Evolutionary conservation across 495 filamentous ascomycete species (phyloP), one percentile per base, ranked within the genome.

Genomic region (Podospora didyma): DNA sequence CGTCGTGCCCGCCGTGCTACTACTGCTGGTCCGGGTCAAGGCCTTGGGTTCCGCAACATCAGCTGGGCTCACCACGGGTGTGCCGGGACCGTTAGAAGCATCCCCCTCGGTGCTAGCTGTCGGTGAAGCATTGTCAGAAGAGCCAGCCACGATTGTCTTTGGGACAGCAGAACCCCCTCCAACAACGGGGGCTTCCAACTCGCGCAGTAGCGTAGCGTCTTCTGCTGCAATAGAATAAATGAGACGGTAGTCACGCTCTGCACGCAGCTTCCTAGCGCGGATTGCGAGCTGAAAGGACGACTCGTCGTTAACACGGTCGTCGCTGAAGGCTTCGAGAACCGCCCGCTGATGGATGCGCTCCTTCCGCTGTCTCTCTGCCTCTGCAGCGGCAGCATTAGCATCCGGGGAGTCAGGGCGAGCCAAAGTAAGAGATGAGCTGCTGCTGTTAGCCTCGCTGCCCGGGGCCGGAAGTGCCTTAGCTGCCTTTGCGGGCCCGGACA

Each of bases 281-380:
- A 88, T 78, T 3, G 86, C 84, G 26, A 75, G 73, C 52, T 82
- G 79, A 57, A 89, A 87, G 28, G 73, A 77, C 1, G 81, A 76
- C 58, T 86, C 85, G 56, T 88, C 85, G 50, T 79, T 80, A 0
- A 86, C 84, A 11, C 84, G 70, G 51, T 88, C 85, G 58, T 88
- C 84, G 28, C 79, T 77, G 0, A 88, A 67, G 0, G 84, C 82
- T 56, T 87, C 86, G 46, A 84, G 69, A 58, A 87, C 81, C 46
- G 82, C 82, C 63, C 87, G 83, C 42, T 85, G 79, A 55, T 80
- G 79, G 51, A 82, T 72, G 16, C 80, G 74, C 63, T 87, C 85
- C 58, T 79, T 75, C 9, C 65, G 58, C 46, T 71, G 67, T 64
- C 78, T 72, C 45, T 77, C 74, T 12, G 74, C 73, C 49, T 84